These are phyloP conservation scores for Syzygium grande DNA, from an alignment of 345 rosid genomes.

Conservation along the genomic window DNA sequence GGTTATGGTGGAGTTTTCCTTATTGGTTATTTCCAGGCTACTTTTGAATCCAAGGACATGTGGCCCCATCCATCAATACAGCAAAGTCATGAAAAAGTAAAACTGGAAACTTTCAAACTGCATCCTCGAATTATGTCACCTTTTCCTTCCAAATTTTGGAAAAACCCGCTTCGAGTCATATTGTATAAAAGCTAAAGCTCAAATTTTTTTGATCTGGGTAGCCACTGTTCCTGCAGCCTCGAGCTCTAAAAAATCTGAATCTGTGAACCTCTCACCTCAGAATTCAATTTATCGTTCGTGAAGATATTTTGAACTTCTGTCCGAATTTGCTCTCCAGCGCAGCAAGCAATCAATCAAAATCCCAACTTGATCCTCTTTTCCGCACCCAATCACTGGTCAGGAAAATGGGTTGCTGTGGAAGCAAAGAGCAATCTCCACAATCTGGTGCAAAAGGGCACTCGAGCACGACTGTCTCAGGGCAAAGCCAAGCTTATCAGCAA, in stretches of 20 bases:
- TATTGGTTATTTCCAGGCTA: not conserved
- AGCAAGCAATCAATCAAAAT: not conserved
- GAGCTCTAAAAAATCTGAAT: not conserved
- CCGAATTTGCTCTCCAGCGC: not conserved
- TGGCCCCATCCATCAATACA: not conserved
- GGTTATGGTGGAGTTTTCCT: not conserved
- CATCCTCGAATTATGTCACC: not conserved
- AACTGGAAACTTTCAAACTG: not conserved
- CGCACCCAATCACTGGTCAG: not conserved
- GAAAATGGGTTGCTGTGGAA: constrained; percentile 57
- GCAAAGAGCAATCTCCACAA: constrained; percentile 29
- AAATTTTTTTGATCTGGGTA: not conserved
- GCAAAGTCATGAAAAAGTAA: not conserved
- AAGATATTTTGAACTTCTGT: not conserved
- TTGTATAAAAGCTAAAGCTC: not conserved
- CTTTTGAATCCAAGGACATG: not conserved
- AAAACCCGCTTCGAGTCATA: not conserved
- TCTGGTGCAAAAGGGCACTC: constrained; percentile 19
- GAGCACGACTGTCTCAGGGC: constrained; percentile 7
- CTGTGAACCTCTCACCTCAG: not conserved
- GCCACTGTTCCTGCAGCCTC: not conserved
- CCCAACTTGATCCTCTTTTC: not conserved
- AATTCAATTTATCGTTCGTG: not conserved
- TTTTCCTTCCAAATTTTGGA: not conserved
- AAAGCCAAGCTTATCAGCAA: constrained; percentile 9